Base-by-base conservation (phyloP, 805 yeast species). In the Spathaspora passalidarum region DNA sequence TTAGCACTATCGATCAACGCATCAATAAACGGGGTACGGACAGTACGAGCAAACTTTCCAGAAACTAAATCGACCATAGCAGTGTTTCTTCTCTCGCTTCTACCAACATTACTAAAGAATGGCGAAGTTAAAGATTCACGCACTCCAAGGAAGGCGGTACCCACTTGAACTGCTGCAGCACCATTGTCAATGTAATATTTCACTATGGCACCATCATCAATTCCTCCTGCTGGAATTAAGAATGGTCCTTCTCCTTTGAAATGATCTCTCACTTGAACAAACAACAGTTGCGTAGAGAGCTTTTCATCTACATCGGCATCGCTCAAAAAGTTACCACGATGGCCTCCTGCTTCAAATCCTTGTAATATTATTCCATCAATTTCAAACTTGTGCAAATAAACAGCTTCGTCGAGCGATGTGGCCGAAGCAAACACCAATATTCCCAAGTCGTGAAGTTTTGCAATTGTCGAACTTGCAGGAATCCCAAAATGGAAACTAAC, bases 291-390 rank as follows among this genome's bases (percentile, higher is more conserved):
- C 0, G 81, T 75, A 7, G 68, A 57, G 39, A 73, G 57, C 22
- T 65, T 61, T 23, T 61, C 62, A 48, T 72, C 78, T 8, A 48
- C 45, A 19, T 60, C 57, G 4, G 52, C 49, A 7, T 35, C 52
- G 14, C 34, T 17, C 16, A 69, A 43, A 43, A 72, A 75, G 50
- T 68, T 73, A 2, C 85, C 85, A 14, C 86, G 61, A 55, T 81
- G 86, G 0, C 86, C 86, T 19, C 86, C 86, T 3, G 86, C 86
- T 52, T 80, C 86, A 56, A 66, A 67, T 0, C 86, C 86, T 57
- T 82, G 87, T 20, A 72, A 66, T 6, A 75, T 63, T 3, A 81
- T 58, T 1, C 77, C 83, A 56, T 79, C 81, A 5, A 73, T 70
- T 0, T 71, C 71, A 0, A 57, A 46, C 0, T 58, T 54, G 2